phyloP scores from a whole-genome alignment of 139 green algal genomes.

The Diplosphaera chodatii region DNA sequence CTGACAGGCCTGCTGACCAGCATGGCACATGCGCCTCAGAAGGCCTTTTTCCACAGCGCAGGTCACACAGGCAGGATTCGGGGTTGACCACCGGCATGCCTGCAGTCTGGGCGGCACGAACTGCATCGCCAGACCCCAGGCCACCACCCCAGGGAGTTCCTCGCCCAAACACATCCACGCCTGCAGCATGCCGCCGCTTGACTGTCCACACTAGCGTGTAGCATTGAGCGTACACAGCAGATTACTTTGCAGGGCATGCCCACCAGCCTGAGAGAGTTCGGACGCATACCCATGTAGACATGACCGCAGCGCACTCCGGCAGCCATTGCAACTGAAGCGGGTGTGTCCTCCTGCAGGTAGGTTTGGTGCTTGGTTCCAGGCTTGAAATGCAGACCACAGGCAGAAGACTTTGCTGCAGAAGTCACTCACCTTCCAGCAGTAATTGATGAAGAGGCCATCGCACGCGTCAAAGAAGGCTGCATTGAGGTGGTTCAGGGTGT shows the following conservation, averaged over 20 bases:
- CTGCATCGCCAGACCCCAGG: slow-evolving; percentile 24
- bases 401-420: too few relatives aligned
- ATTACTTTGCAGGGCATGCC: too few relatives aligned
- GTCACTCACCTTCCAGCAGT: slow-evolving; percentile 45
- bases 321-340: slow-evolving; percentile 4
- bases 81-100: too few relatives aligned
- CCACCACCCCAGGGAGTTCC: slow-evolving; percentile 57
- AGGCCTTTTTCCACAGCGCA: too few relatives aligned
- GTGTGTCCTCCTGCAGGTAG: slow-evolving; percentile 1
- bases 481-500: slow-evolving; percentile 64
- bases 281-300: slow-evolving; percentile 70
- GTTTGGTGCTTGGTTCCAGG: too few relatives aligned
- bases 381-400: too few relatives aligned
- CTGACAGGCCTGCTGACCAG: slow-evolving; percentile 24
- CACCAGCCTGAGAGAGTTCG: too few relatives aligned
- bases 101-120: slow-evolving; percentile 20
- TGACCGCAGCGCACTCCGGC: slow-evolving; percentile 36
- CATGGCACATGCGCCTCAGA: too few relatives aligned
- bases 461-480: slow-evolving; percentile 60
- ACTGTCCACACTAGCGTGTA: too few relatives aligned
- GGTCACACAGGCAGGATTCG: too few relatives aligned
- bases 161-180: slow-evolving; percentile 66
- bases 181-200: too few relatives aligned
- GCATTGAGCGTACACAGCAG: too few relatives aligned
- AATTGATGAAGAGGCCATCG: slow-evolving; percentile 78